phyloP scores from a whole-genome alignment of 1,284 basidiomycete genomes.

The Polyporus tsugae region DNA sequence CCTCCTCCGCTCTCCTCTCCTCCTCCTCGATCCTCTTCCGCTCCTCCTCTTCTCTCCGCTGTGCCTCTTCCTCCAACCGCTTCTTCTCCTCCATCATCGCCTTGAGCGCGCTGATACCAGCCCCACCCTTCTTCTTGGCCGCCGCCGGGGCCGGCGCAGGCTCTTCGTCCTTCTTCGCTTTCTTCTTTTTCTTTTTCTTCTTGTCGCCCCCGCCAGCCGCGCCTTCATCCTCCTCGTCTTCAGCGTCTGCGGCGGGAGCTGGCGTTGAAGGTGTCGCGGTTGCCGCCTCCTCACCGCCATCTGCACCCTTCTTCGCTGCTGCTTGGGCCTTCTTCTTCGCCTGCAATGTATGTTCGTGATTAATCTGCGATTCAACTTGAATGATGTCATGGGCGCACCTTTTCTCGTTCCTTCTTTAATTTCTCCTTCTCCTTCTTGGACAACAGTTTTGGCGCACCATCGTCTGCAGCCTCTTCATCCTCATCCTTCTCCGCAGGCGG shows the following conservation, averaged over 20 bases:
- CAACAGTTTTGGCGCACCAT: slow-evolving; percentile 64
- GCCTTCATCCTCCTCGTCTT: slow-evolving; percentile 60
- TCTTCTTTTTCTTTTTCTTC: slow-evolving; percentile 94
- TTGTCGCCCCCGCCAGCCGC: slow-evolving; percentile 62
- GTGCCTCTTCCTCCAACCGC: slow-evolving; percentile 84
- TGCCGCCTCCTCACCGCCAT: slow-evolving; percentile 41
- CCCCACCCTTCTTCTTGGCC: slow-evolving; percentile 73
- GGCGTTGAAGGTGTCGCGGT: slow-evolving; percentile 24
- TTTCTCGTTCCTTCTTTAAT: slow-evolving; percentile 94
- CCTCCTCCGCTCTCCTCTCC: slow-evolving; percentile 79
- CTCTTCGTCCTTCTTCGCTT: slow-evolving; percentile 79
- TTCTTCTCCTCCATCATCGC: slow-evolving; percentile 93
- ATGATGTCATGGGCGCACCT: slow-evolving; percentile 56
- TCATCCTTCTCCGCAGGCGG: slow-evolving; percentile 39
- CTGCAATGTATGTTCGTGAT: slow-evolving; percentile 48
- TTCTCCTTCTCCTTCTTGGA: slow-evolving; percentile 95
- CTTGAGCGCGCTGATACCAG: slow-evolving; percentile 76
- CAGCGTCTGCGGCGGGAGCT: slow-evolving; percentile 44
- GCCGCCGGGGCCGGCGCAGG: slow-evolving; percentile 50
- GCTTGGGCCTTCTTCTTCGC: slow-evolving; percentile 96
- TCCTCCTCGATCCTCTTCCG: slow-evolving; percentile 84
- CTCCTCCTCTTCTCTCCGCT: slow-evolving; percentile 76
- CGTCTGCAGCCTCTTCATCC: slow-evolving; percentile 49
- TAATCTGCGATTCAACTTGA: no score
- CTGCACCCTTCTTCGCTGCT: slow-evolving; percentile 79